phyloP scores from a whole-genome alignment of 148 eudicot species.

The Silene conica region DNA sequence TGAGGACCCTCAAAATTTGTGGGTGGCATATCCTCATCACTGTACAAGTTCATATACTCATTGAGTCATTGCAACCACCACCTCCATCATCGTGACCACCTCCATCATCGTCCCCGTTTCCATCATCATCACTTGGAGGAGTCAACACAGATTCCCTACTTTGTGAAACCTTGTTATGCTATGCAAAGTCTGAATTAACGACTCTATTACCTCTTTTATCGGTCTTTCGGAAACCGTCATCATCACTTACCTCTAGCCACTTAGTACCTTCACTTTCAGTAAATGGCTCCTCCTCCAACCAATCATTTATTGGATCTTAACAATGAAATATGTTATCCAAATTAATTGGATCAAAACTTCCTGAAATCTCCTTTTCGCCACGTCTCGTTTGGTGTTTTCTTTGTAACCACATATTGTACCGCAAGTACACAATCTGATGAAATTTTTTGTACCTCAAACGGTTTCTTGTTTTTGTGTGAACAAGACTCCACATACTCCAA shows the following conservation, averaged over 20 bases:
- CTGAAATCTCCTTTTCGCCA: background rate
- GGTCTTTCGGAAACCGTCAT: background rate
- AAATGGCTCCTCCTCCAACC: background rate
- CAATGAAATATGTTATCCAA: background rate
- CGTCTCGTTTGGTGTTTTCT: background rate
- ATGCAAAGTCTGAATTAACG: background rate
- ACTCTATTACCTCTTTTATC: background rate
- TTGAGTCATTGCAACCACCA: too few relatives aligned
- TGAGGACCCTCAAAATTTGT: too few relatives aligned
- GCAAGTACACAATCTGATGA: background rate
- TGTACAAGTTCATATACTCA: too few relatives aligned
- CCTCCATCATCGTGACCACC: too few relatives aligned
- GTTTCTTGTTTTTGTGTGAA: conserved; percentile 7
- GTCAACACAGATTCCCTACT: background rate
- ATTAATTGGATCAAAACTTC: background rate
- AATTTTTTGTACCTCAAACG: conserved; percentile 4
- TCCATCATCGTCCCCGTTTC: background rate
- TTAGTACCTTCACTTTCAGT: too few relatives aligned
- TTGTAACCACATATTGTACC: background rate
- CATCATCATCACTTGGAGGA: background rate
- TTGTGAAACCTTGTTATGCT: background rate
- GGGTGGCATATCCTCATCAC: too few relatives aligned
- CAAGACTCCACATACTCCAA: conserved; percentile 19
- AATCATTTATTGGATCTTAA: background rate
- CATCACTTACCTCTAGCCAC: background rate